phyloP scores from a whole-genome alignment of 2,329 filamentous ascomycete genomes.

The Neonectria faginata region DNA sequence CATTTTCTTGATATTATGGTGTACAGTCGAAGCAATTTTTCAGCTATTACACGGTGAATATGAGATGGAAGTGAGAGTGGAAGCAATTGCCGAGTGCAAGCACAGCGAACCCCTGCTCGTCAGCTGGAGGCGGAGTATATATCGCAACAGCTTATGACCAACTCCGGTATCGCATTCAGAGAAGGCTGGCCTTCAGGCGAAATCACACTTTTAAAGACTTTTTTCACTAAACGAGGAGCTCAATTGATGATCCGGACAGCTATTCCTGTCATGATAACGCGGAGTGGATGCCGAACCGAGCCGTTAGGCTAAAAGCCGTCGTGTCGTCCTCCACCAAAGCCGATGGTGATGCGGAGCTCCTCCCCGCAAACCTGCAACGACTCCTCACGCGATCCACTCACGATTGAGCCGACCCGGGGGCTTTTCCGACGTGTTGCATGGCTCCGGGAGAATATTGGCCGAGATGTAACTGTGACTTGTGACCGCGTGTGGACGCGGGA shows the following conservation, averaged over 20 bases:
- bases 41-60: neutral
- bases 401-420: conserved; percentile 17
- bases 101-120: neutral
- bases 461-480: conserved; percentile 11
- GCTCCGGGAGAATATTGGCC: conserved; percentile 22
- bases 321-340: conserved; percentile 10
- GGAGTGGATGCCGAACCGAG: conserved; percentile 23
- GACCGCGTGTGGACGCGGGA: neutral
- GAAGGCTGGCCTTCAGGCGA: neutral
- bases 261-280: conserved; percentile 13
- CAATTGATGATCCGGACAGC: neutral
- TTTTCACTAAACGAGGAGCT: neutral
- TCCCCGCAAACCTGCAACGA: conserved; percentile 15
- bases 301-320: conserved; percentile 2
- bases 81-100: neutral
- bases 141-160: conserved; percentile 10
- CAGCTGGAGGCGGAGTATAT: conserved; percentile 15
- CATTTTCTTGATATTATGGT: conserved; percentile 9
- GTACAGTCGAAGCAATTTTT: neutral
- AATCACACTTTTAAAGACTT: neutral
- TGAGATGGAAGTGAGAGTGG: neutral
- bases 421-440: conserved; percentile 18
- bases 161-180: conserved; percentile 24
- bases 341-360: conserved; percentile 22
- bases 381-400: conserved; percentile 19